Conservation (phyloP, 1,139 yeast genomes). For the Hyphopichia buzzinii region DNA sequence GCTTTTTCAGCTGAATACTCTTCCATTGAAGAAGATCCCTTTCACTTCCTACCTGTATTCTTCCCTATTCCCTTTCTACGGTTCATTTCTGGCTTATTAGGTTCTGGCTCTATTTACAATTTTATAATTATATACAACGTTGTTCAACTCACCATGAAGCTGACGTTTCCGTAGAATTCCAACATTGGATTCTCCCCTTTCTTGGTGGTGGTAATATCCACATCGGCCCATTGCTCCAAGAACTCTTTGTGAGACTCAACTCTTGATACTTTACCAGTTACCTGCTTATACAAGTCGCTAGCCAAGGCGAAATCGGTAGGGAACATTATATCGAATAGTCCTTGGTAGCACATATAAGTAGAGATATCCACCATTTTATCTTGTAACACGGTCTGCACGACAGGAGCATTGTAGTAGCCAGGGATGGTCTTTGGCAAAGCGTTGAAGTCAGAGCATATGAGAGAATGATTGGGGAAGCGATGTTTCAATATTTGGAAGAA, state of each 20-base stretch:
- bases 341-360: slow-evolving; percentile 80
- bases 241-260: slow-evolving; percentile 64
- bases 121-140: slow-evolving; percentile 1
- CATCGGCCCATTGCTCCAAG: slow-evolving; percentile 69
- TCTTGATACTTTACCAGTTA: slow-evolving; percentile 60
- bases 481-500: slow-evolving; percentile 63
- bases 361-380: slow-evolving; percentile 67
- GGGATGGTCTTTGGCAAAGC: slow-evolving; percentile 56
- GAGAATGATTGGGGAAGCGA: slow-evolving; percentile 72
- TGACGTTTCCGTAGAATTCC: slow-evolving; percentile 74
- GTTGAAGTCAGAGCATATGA: slow-evolving; percentile 73
- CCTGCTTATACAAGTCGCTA: slow-evolving; percentile 59
- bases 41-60: background rate
- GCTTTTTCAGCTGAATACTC: too few relatives aligned
- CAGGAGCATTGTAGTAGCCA: slow-evolving; percentile 73
- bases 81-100: background rate
- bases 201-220: slow-evolving; percentile 64
- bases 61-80: background rate
- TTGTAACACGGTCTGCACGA: slow-evolving; percentile 75
- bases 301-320: slow-evolving; percentile 75
- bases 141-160: slow-evolving; percentile 57
- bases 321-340: slow-evolving; percentile 83
- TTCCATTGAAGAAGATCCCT: background rate
- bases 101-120: background rate
- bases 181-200: slow-evolving; percentile 89